Conservation (phyloP, 2,329 filamentous ascomycete species). For the Fonsecaea erecta region DNA sequence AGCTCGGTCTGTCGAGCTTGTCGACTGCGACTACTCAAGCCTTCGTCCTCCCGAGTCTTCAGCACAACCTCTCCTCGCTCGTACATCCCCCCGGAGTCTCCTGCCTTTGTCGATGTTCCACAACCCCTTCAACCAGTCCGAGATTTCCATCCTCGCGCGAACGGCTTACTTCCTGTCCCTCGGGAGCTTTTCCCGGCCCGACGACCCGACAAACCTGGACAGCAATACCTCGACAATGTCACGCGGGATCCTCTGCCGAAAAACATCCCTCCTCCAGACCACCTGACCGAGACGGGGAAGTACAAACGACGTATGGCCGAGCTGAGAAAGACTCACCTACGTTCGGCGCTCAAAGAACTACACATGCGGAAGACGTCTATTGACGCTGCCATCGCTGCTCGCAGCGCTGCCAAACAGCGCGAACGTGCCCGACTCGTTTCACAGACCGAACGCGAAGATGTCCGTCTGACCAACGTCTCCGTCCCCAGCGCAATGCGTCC, state of each 20-base stretch:
- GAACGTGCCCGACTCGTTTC: constrained; percentile 58
- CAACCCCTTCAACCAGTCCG: constrained; percentile 59
- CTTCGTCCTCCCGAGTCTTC: constrained; percentile 47
- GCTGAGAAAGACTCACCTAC: constrained; percentile 71
- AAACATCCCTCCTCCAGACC: constrained; percentile 41
- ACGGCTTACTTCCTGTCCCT: constrained; percentile 82
- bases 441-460: constrained; percentile 74
- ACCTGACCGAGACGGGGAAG: constrained; percentile 41
- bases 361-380: constrained; percentile 65
- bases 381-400: constrained; percentile 44
- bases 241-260: constrained; percentile 57
- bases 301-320: constrained; percentile 78
- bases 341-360: constrained; percentile 71
- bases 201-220: constrained; percentile 62
- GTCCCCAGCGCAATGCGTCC: constrained; percentile 61
- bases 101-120: constrained; percentile 83
- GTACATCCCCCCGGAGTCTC: constrained; percentile 78
- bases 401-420: constrained; percentile 56
- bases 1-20: constrained; percentile 36
- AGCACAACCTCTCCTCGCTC: constrained; percentile 51
- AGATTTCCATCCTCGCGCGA: constrained; percentile 49
- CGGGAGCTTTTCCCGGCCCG: constrained; percentile 74
- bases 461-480: constrained; percentile 73
- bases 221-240: constrained; percentile 59
- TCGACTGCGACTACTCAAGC: constrained; percentile 30